phyloP scores from a whole-genome alignment of 1,139 yeast species.

The Geotrichum reessii region DNA sequence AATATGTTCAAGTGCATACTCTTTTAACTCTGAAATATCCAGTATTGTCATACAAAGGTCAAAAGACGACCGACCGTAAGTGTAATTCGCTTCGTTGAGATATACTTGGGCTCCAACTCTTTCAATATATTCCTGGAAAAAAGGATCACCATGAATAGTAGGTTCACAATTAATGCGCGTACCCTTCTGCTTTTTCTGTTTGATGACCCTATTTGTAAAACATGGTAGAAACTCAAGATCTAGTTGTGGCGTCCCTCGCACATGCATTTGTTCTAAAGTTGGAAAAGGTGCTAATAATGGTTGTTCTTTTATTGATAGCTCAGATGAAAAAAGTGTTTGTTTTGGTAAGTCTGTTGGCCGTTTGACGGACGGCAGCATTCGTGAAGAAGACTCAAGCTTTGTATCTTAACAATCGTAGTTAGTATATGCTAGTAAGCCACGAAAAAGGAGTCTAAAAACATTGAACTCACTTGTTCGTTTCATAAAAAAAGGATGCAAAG shows the following conservation, averaged over 20 bases:
- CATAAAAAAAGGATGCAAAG: constrained; percentile 3
- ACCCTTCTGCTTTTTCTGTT: neutral
- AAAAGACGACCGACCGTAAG: neutral
- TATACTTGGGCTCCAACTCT: neutral
- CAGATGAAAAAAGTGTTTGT: neutral
- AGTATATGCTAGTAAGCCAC: neutral
- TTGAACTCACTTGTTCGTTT: constrained; percentile 1
- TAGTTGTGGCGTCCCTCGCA: constrained; percentile 1
- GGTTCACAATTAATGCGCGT: neutral
- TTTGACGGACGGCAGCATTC: neutral
- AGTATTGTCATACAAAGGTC: neutral
- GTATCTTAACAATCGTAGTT: neutral
- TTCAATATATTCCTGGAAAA: neutral
- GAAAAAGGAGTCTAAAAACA: neutral
- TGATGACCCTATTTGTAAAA: neutral
- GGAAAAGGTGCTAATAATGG: constrained; percentile 13
- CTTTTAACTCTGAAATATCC: neutral
- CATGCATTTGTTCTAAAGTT: constrained; percentile 11
- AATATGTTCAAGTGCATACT: constrained; percentile 1
- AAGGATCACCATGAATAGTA: neutral
- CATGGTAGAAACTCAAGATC: neutral
- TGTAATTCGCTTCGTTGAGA: neutral
- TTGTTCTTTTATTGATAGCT: constrained; percentile 1
- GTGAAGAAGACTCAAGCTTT: neutral
- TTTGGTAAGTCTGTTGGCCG: neutral